These are phyloP conservation scores for Leishmania tropica DNA, from an alignment of 208 protist species.

Conservation along the genomic window DNA sequence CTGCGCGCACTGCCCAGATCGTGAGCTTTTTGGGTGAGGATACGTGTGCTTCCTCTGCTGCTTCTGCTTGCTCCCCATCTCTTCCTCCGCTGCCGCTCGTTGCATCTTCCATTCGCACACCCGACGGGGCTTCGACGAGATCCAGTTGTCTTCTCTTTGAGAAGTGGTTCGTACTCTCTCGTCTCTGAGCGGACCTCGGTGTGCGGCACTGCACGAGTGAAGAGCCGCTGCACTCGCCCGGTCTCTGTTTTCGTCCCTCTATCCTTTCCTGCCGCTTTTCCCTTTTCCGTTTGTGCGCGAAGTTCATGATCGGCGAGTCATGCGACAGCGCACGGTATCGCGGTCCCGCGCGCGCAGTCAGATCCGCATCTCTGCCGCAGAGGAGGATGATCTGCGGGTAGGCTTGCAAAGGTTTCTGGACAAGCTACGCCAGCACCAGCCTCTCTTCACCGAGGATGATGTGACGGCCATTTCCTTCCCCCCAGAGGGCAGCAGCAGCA, in stretches of 20 bases:
- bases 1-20: neutral
- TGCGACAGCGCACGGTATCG: slow-evolving; percentile 33
- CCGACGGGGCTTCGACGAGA: neutral
- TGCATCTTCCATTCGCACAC: neutral
- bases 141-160: neutral
- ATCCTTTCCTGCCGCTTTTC: neutral
- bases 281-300: neutral
- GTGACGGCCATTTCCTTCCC: slow-evolving; percentile 69
- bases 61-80: slow-evolving; percentile 3
- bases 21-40: neutral
- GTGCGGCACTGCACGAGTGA: neutral
- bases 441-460: slow-evolving; percentile 81
- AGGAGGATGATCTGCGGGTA: slow-evolving; percentile 48
- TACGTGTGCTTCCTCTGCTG: slow-evolving; percentile 3
- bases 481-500: slow-evolving; percentile 30
- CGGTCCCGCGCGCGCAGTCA: slow-evolving; percentile 38
- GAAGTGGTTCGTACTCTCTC: neutral
- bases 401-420: slow-evolving; percentile 65
- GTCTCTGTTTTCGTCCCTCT: neutral
- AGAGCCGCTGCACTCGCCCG: neutral
- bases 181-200: neutral
- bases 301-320: slow-evolving; percentile 18
- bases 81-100: neutral
- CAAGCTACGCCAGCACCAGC: slow-evolving; percentile 69
- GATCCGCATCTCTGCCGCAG: slow-evolving; percentile 13